Evolutionary conservation across 1,139 yeast species (phyloP).

Genomic region (Hansenula anomala): DNA sequence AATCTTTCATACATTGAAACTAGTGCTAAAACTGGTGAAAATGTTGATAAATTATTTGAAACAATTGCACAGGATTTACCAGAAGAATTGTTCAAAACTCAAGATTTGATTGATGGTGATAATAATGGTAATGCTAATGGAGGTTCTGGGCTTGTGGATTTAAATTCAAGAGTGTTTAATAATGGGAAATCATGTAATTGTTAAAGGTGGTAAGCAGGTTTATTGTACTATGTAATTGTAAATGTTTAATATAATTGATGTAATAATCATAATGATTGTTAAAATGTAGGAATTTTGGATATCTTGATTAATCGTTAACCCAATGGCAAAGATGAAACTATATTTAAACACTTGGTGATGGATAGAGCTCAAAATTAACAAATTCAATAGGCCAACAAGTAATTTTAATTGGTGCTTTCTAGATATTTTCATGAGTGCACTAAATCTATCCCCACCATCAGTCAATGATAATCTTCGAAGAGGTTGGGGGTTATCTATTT

Average conservation of each 20-base stretch:
- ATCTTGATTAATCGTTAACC: background rate
- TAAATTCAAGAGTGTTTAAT: background rate
- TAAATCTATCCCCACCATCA: background rate
- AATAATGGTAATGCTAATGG: background rate
- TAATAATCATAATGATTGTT: background rate
- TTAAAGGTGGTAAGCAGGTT: background rate
- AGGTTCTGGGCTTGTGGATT: background rate
- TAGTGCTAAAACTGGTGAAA: slow-evolving; percentile 78
- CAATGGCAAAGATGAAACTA: background rate
- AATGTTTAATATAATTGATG: background rate
- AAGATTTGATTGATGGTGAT: background rate
- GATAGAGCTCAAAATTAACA: background rate
- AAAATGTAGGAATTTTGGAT: background rate
- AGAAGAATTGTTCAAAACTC: slow-evolving; percentile 9
- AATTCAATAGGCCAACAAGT: background rate
- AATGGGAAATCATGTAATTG: slow-evolving; percentile 3
- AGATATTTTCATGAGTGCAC: too few relatives aligned
- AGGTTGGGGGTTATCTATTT: background rate
- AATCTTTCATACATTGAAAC: slow-evolving; percentile 74
- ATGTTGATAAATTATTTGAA: slow-evolving; percentile 61
- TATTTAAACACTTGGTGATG: background rate
- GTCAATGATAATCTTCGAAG: slow-evolving; percentile 4
- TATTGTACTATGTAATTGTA: background rate
- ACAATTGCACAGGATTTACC: slow-evolving; percentile 21
- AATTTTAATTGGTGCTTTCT: too few relatives aligned